Evolutionary conservation across 805 yeast genomes (phyloP), one percentile per base, ranked within the genome.

Genomic region (Clavispora phyllophila): DNA sequence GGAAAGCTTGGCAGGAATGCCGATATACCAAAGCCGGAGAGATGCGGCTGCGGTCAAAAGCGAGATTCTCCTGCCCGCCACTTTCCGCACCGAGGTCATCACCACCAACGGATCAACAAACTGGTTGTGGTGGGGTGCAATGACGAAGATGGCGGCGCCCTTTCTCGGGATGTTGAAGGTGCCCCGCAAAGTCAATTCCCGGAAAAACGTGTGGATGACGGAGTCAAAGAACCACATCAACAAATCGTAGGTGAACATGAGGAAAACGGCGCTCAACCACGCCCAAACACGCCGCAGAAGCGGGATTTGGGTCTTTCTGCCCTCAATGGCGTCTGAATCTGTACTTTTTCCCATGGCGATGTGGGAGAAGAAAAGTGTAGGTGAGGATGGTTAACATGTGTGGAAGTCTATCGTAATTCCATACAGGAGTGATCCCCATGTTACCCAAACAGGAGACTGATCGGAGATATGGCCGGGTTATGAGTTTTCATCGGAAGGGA

Each of bases 91-190:
- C 41, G 61, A 57, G 20, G 66, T 50, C 63, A 67, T 63, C 35
- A 66, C 66, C 24, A 68, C 60, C 32, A 65, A 45, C 1, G 66
- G 70, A 50, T 68, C 74, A 17, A 69, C 59, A 42, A 67, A 69
- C 47, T 68, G 72, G 48, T 69, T 69, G 43, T 64, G 71, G 49
- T 69, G 74, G 2, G 74, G 74, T 1, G 71, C 74, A 42, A 67
- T 61, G 9, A 68, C 74, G 43, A 68, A 66, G 15, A 69, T 54
- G 17, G 66, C 60, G 1, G 73, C 63, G 5, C 72, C 73, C 13
- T 43, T 38, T 24, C 51, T 56, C 28, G 74, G 73, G 33, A 69
- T 60, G 43, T 68, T 57, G 54, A 64, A 66, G 4, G 68, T 48
- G 7, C 73, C 73, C 25, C 72, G 42, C 28, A 62, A 50, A 36